Conservation (phyloP, 768 basidiomycete genomes). For the Lepiota brunneoincarnata region DNA sequence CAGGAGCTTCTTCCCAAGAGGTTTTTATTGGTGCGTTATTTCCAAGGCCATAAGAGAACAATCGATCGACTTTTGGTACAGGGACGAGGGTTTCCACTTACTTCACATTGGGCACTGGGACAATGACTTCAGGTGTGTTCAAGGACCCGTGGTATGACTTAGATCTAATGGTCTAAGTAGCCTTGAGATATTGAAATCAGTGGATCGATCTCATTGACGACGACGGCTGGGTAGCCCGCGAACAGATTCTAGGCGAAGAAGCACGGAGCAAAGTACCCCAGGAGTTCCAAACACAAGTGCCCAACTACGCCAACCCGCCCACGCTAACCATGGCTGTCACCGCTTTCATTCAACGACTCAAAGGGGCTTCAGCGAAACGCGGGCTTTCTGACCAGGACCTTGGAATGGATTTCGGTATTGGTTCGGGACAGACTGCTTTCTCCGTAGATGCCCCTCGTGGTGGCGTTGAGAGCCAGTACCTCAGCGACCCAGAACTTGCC, state of each 20-base stretch:
- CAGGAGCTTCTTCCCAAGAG: conserved; percentile 94
- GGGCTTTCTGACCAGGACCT: conserved; percentile 61
- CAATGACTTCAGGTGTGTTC: conserved; percentile 60
- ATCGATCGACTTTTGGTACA: conserved; percentile 26
- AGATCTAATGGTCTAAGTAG: conserved; percentile 32
- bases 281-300: conserved; percentile 93
- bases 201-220: conserved; percentile 93
- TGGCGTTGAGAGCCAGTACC: conserved; percentile 36
- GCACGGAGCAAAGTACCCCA: conserved; percentile 89
- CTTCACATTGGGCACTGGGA: conserved; percentile 92
- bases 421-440: conserved; percentile 55
- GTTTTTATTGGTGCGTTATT: conserved; percentile 85
- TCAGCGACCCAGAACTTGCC: conserved; percentile 61
- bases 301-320: conserved; percentile 92
- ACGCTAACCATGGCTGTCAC: conserved; percentile 94
- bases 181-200: conserved; percentile 81
- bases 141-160: not conserved
- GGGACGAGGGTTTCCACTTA: conserved; percentile 98
- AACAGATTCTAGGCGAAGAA: conserved; percentile 96
- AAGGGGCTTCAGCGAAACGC: conserved; percentile 27
- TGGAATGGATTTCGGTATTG: conserved; percentile 59
- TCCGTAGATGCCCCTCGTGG: conserved; percentile 9
- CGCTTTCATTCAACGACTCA: conserved; percentile 79
- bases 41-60: not conserved
- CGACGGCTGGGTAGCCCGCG: conserved; percentile 93